Base-by-base conservation (phyloP, 139 green algal genomes). In the Chlamydomonas sphaeroides region DNA sequence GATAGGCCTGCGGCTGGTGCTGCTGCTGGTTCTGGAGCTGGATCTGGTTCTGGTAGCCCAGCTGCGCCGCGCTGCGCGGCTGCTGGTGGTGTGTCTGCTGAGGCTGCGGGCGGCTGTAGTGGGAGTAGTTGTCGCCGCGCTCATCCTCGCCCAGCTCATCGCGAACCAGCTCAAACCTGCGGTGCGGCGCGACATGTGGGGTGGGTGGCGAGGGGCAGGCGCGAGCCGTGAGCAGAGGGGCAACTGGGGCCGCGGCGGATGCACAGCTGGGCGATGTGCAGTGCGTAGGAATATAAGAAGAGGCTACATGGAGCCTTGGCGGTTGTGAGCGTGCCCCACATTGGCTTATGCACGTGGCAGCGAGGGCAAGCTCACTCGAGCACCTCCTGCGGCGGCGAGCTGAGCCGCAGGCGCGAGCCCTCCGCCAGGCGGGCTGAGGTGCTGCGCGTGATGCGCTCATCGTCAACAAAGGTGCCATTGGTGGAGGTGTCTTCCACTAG, bases 401-500 rank as follows among this genome's bases (percentile, higher is more conserved):
- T 73, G 21, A 82, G 75, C n/a, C 75, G 42, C 42, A 82, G 61
- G 8, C 62, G 41, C 28, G 42, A 65, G 33, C 62, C 62, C 75
- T 82, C 75, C 28, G 32, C 23, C 7, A 82, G 75, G 0, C n/a
- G 42, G 0, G 28, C 33, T 2, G 62, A 51, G 17, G n/a, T 73
- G 61, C 59, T 49, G 10, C 75, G 62, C 20, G 26, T 48, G 61
- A 82, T 49, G 33, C 75, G 75, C 25, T 72, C 75, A 10, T 62
- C 75, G 28, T 82, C 75, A 0, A 82, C 23, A 30, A 73, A 82
- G 75, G 75, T 82, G 62, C 75, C 75, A n/a, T 82, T 82, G n/a
- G 75, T 82, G 21, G 75, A 82, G 7, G 75, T 82, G 75, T 82
- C 75, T 42, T 82, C 75, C 4, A 82, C 42, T 25, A 72, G 42